These are phyloP conservation scores for Rhizopogon vesiculosus DNA, from an alignment of 768 basidiomycete species.

Conservation along the genomic window DNA sequence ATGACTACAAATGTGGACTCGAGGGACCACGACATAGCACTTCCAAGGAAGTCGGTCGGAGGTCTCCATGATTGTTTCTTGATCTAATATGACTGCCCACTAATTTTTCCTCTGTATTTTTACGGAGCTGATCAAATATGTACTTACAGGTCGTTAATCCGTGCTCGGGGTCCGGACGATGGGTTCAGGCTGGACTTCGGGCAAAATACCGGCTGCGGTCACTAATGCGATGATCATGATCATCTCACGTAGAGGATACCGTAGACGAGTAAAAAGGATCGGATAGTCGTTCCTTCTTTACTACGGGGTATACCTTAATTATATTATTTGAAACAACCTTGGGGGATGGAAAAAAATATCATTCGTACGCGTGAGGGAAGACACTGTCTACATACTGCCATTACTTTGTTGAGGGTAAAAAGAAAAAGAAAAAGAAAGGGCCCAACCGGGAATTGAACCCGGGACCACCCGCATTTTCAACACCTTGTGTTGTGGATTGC, in stretches of 20 bases:
- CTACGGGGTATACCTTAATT: background rate
- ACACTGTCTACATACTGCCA: no score
- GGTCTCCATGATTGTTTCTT: constrained; percentile 62
- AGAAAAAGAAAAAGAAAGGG: constrained; percentile 22
- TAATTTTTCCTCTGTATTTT: background rate
- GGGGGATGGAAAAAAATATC: no score
- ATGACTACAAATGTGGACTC: constrained; percentile 76
- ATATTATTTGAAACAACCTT: background rate
- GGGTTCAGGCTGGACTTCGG: no score
- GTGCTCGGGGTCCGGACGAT: background rate
- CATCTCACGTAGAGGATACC: background rate
- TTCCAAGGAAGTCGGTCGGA: constrained; percentile 34
- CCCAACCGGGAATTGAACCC: constrained; percentile 58
- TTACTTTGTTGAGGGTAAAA: background rate
- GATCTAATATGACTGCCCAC: constrained; percentile 83
- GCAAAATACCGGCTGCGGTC: no score
- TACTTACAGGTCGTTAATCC: background rate
- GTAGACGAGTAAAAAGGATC: no score
- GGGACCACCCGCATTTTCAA: constrained; percentile 46
- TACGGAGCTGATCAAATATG: constrained; percentile 6
- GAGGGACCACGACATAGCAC: constrained; percentile 52
- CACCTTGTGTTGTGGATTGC: constrained; percentile 10
- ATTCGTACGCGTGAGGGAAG: no score
- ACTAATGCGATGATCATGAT: background rate
- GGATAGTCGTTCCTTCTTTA: no score